Base-by-base conservation (phyloP, 176 grass and related monocot species). In the Juncus effusus region DNA sequence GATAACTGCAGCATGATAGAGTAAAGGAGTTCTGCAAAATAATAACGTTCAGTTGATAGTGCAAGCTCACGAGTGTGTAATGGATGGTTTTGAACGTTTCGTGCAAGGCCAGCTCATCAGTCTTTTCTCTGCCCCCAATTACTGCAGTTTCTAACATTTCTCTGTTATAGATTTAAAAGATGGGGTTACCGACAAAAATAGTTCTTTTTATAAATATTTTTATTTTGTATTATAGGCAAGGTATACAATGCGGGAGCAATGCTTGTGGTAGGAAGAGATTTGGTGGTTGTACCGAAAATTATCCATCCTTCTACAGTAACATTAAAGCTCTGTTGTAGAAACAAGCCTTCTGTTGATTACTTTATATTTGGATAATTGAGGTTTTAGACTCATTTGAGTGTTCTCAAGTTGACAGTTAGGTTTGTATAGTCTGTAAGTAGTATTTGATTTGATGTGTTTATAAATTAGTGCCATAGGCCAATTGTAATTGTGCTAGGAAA, bases 1-100 rank as follows among this genome's bases (percentile, higher is more conserved):
- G 19, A 28, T 28, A 1, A 28, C 55, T 76, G 64, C 86, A 97
- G 94, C 94, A 87, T 78, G 94, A 97, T 73, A 88, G 94, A 51
- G 94, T 97, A 16, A 93, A 92, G 83, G 94, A 97, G 80, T 97
- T 97, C 51, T 97, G 94, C 74, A 89, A 97, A 97, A 97, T 64
- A 97, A 97, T 63, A 88, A 97, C 42, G 80, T 97, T 76, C 94
- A 97, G 11, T 78, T 97, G 81, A 97, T 97, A 72, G 82, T 97
- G 63, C 88, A 88, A 67, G 94, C 94, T 12, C 94, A 97, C 36
- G 94, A 97, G 57, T 97, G 94, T 55, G 94, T 97, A 42, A 97
- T 97, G 94, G 94, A 97, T 80, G 19, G 19, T 28, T 28, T 28
- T 28, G 19, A 28, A 28, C 19, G 19, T 28, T 28, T 28, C 19